Evolutionary conservation across 306 rosid genomes (phyloP).

Genomic region (Mimosa pudica): DNA sequence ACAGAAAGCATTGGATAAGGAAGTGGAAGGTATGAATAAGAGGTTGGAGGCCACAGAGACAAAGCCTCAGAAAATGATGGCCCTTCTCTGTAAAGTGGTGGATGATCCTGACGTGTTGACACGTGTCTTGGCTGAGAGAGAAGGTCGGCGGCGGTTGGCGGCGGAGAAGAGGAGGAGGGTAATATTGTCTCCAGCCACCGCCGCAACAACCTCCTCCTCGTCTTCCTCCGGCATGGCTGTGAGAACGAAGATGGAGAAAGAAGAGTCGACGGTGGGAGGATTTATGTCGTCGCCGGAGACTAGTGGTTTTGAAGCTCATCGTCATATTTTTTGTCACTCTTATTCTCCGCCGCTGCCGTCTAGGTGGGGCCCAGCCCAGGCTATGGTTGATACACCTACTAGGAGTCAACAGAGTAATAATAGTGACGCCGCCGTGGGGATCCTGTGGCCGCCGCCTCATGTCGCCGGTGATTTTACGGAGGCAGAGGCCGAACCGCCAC

Average conservation of each 20-base stretch:
- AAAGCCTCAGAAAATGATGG: constrained; percentile 89
- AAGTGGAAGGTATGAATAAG: constrained; percentile 67
- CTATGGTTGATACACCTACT: not conserved
- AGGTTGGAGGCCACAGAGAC: constrained; percentile 73
- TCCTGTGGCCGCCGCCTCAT: constrained; percentile 28
- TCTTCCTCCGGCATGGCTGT: constrained; percentile 47
- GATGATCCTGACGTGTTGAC: constrained; percentile 77
- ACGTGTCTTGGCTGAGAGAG: constrained; percentile 48
- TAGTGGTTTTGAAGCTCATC: constrained; percentile 39
- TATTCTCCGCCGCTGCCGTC: constrained; percentile 37
- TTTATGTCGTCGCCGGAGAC: constrained; percentile 52
- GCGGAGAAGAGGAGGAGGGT: constrained; percentile 54
- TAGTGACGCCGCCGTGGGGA: constrained; percentile 15
- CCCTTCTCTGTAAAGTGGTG: constrained; percentile 63
- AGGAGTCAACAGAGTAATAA: constrained; percentile 29
- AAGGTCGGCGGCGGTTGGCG: constrained; percentile 11
- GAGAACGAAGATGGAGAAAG: constrained; percentile 58
- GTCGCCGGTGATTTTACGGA: constrained; percentile 42
- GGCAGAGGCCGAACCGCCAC: constrained; percentile 42
- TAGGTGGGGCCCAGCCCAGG: constrained; percentile 41
- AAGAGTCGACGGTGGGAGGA: constrained; percentile 35
- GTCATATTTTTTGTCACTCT: constrained; percentile 24
- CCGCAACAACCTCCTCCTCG: constrained; percentile 45
- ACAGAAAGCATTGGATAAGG: constrained; percentile 63
- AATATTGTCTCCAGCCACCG: constrained; percentile 33